Conservation (phyloP, 352 stramenopile species). For the Peronosclerospora sorghi region DNA sequence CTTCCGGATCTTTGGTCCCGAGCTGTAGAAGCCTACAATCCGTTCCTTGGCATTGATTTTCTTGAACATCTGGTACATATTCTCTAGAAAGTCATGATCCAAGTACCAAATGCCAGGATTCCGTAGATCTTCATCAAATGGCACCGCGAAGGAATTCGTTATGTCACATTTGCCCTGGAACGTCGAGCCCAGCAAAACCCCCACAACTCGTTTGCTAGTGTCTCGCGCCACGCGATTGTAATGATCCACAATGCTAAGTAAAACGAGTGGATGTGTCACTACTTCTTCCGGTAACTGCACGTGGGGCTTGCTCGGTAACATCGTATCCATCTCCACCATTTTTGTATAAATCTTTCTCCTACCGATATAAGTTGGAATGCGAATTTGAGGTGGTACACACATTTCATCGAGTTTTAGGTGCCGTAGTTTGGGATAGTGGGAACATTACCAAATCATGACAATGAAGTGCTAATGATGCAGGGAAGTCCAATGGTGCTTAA, state of each 20-base stretch:
- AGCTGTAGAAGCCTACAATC: conserved; percentile 98
- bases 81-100: conserved; percentile 99
- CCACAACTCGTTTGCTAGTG: conserved; percentile 97
- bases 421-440: conserved; percentile 36
- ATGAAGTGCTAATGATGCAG: conserved; percentile 2
- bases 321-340: not conserved
- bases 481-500: conserved; percentile 15
- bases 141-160: conserved; percentile 92
- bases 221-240: conserved; percentile 98
- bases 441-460: conserved; percentile 2
- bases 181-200: conserved; percentile 93
- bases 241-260: conserved; percentile 98
- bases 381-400: not conserved
- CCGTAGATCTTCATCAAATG: conserved; percentile 97
- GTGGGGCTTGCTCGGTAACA: conserved; percentile 19
- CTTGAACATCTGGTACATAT: conserved; percentile 94
- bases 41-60: conserved; percentile 95
- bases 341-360: conserved; percentile 7
- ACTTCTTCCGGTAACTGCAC: conserved; percentile 84
- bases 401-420: conserved; percentile 27
- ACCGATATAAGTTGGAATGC: not conserved
- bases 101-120: conserved; percentile 98
- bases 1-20: conserved; percentile 93
- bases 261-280: conserved; percentile 97
- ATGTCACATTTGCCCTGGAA: conserved; percentile 91